Percentiles rank a stretch among this genome's conserved stretches.
These are phyloP conservation scores for Jacaranda copaia DNA, from an alignment of 257 asterid species.

Conservation along the genomic window DNA sequence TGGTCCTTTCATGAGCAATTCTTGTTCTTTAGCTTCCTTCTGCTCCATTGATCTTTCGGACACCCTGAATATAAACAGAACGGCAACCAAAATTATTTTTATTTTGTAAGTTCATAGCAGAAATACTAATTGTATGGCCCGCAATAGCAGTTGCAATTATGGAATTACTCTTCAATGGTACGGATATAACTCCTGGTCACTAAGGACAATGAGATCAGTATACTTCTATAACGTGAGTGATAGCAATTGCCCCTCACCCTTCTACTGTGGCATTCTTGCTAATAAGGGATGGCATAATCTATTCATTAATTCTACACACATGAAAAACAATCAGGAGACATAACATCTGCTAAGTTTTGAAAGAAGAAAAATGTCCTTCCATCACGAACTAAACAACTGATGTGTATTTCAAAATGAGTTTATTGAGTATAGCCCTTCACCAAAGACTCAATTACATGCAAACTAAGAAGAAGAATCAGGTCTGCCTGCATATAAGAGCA, in stretches of 20 bases:
- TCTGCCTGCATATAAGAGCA: background rate
- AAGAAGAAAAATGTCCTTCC: background rate
- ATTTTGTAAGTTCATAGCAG: background rate
- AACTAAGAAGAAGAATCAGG: background rate
- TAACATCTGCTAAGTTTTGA: background rate
- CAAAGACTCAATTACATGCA: constrained; percentile 6
- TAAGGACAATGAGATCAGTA: background rate
- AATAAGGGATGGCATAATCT: background rate
- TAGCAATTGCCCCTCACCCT: background rate
- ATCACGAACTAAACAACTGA: constrained; percentile 10
- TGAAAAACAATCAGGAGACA: background rate
- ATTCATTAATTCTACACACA: constrained; percentile 8
- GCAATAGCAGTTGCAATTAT: constrained; percentile 14
- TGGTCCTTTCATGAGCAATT: constrained; percentile 89
- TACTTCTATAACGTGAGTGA: background rate
- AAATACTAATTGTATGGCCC: background rate
- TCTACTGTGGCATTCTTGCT: background rate
- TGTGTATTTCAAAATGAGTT: background rate
- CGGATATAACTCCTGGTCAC: background rate
- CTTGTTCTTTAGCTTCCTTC: constrained; percentile 86
- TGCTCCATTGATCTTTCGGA: constrained; percentile 75
- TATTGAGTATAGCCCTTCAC: constrained; percentile 15
- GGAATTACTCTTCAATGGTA: constrained; percentile 14
- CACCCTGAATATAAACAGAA: constrained; percentile 55
- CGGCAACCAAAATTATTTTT: no score